These are phyloP conservation scores for Coelastrella sp. DNA, from an alignment of 139 green algal species.

Conservation along the genomic window DNA sequence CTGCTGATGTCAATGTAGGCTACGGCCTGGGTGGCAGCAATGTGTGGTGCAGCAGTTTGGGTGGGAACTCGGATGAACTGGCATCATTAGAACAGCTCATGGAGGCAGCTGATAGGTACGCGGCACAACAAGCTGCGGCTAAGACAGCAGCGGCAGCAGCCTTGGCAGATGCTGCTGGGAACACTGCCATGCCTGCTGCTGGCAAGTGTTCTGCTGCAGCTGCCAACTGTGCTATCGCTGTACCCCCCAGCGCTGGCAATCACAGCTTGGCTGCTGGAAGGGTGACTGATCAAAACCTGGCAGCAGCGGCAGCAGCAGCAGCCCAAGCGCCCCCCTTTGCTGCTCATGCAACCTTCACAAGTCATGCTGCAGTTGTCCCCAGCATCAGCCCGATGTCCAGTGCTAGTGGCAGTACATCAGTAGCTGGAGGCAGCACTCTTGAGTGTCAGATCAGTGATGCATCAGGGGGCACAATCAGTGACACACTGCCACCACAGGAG, in stretches of 20 bases:
- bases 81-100: background rate
- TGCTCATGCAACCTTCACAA: background rate
- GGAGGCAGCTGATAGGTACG: slow-evolving; percentile 3
- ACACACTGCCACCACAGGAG: background rate
- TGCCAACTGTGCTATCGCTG: background rate
- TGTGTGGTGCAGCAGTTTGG: too few species aligned
- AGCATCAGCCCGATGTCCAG: background rate
- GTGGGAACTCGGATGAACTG: background rate
- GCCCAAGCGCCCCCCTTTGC: background rate
- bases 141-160: background rate
- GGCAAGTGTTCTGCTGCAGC: background rate
- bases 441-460: slow-evolving; percentile 1
- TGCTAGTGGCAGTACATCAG: background rate
- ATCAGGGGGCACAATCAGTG: background rate
- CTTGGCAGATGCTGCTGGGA: background rate
- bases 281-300: background rate
- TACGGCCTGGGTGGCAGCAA: background rate
- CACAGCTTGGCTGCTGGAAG: background rate
- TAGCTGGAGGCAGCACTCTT: background rate
- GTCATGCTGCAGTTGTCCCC: background rate
- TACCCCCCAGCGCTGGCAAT: background rate
- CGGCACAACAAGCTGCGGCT: background rate
- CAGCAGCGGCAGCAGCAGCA: background rate
- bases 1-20: background rate
- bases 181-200: background rate